Base-by-base conservation (phyloP, 129 eudicot genomes). In the Flaveria trinervia region DNA sequence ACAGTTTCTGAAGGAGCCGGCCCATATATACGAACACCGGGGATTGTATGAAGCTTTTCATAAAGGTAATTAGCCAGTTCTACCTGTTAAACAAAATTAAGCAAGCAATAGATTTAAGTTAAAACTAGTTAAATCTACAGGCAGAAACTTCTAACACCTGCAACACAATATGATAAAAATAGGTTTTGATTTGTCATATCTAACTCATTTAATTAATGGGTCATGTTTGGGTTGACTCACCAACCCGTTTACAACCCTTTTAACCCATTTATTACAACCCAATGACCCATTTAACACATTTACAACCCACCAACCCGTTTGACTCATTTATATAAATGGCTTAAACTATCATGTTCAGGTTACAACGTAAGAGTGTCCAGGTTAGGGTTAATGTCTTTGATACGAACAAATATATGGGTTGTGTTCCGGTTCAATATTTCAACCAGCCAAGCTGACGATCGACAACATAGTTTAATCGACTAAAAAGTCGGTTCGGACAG, bases 21-120 rank as follows among this genome's bases (percentile, higher is more conserved):
- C 43, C 99, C 99, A 83, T 92, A 95, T 72, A 95, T 86, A 54
- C 89, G 92, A 41, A 92, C 88, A 70, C 85, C 83, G 3, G 97
- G 88, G 45, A 95, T 73, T 45, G 83, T 78, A 17, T 33, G 33
- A 33, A 95, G 90, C 36, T 81, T 87, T 39, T 82, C 88, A 62
- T 95, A 89, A 11, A 95, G 84, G 75, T 92, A 88, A 62, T 88
- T 88, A 65, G 87, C 88, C 75, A 95, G 80, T 70, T 92, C 96
- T 55, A 89, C 91, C 99, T 91, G 91, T 73, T 30, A 44, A 28
- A 48, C 39, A 49, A 65, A 65, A 65, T 73, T 55, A 44, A 14
- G 16, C 65, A 72, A 51, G 28, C 46, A 69, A 39, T 52, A 13
- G n/a, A 62, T 64, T 17, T n/a, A 33, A 61, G 13, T 9, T 44